Percentiles rank a stretch among this genome's conserved stretches.
These are phyloP conservation scores for Kandelia obovata DNA, from an alignment of 345 rosid species.

Conservation along the genomic window DNA sequence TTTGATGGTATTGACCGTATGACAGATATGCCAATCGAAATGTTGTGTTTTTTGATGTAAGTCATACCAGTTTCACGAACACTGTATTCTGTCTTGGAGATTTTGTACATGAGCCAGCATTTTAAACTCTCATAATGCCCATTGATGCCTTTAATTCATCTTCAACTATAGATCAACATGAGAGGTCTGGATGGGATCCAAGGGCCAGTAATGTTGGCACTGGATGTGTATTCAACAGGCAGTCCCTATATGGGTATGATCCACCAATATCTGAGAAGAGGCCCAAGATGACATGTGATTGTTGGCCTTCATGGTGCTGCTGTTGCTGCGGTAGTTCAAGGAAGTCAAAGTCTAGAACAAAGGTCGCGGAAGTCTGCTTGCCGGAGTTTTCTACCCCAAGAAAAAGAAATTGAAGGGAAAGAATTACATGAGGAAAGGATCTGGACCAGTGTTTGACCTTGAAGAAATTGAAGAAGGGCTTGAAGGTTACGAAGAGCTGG, in stretches of 20 bases:
- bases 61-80: conserved; percentile 4
- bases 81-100: background rate
- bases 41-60: conserved; percentile 90
- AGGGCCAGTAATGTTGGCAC: conserved; percentile 97
- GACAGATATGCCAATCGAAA: conserved; percentile 95
- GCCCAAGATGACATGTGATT: conserved; percentile 95
- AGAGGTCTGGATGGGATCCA: conserved; percentile 87
- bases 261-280: conserved; percentile 87
- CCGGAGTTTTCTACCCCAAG: conserved; percentile 47
- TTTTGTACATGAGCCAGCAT: background rate
- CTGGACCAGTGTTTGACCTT: conserved; percentile 55
- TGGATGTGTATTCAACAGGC: conserved; percentile 91
- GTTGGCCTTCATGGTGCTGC: conserved; percentile 95
- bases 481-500: conserved; percentile 89
- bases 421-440: conserved; percentile 62
- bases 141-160: background rate
- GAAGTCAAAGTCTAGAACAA: conserved; percentile 72
- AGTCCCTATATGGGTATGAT: conserved; percentile 90
- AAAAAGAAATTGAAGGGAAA: conserved; percentile 70
- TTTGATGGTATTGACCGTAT: conserved; percentile 91
- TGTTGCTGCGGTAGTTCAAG: conserved; percentile 91
- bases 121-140: background rate
- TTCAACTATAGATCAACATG: conserved; percentile 69
- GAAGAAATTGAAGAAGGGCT: conserved; percentile 99
- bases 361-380: conserved; percentile 48